A percentile compares a stretch with the other conserved stretches of the same genome.
Conservation (phyloP, 495 filamentous ascomycete genomes). For the Penicillium alfredii region DNA sequence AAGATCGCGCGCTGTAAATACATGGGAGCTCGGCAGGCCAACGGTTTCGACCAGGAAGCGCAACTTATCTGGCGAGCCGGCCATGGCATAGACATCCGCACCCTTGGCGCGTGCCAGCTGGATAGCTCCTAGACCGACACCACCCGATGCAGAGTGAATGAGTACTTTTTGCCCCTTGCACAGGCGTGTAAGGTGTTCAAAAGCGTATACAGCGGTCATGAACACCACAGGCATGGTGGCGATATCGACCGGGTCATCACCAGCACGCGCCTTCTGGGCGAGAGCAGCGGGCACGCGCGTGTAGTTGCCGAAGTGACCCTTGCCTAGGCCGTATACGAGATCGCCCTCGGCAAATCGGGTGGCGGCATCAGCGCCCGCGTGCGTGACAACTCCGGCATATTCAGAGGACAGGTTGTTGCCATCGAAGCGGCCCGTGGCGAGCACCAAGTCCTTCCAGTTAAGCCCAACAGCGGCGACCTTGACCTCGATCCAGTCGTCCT, state of each 20-base stretch:
- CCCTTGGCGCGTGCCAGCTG: conserved; percentile 42
- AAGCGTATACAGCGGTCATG: too few relatives aligned
- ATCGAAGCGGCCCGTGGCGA: conserved; percentile 28
- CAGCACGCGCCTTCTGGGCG: conserved; percentile 15
- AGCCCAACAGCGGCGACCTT: conserved; percentile 27
- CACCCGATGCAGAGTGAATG: conserved; percentile 22
- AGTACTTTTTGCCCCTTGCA: conserved; percentile 16
- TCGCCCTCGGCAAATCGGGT: conserved; percentile 37
- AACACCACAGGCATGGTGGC: conserved; percentile 18
- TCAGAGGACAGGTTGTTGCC: conserved; percentile 33
- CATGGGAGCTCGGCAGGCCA: not conserved
- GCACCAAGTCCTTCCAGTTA: conserved; percentile 41
- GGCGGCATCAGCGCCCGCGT: conserved; percentile 4
- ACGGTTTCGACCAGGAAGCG: not conserved
- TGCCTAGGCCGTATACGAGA: conserved; percentile 2
- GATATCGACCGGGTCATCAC: conserved; percentile 15
- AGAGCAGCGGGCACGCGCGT: conserved; percentile 5
- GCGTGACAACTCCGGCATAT: conserved; percentile 38
- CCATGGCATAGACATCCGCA: conserved; percentile 39
- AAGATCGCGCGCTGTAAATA: too few relatives aligned
- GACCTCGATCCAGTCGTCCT: conserved; percentile 18
- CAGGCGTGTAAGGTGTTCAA: too few relatives aligned
- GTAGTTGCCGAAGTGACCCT: conserved; percentile 4
- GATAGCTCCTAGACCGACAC: conserved; percentile 52
- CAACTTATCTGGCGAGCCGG: not conserved